These are phyloP conservation scores for Penicillium antarcticum DNA, from an alignment of 495 filamentous ascomycete species.

Conservation along the genomic window DNA sequence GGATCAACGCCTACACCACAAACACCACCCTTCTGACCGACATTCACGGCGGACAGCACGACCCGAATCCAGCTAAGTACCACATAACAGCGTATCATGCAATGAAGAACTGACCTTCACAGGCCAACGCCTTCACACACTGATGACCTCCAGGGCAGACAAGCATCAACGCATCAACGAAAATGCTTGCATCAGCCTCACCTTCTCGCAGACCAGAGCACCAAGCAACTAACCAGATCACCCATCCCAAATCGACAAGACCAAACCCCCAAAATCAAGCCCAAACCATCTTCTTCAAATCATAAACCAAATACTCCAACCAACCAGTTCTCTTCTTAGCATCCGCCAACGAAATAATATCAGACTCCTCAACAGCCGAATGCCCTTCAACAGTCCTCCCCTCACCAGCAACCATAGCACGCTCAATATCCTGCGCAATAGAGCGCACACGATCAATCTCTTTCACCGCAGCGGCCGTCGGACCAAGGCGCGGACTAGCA, in stretches of 20 bases:
- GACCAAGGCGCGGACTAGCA: conserved; percentile 25
- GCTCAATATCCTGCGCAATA: conserved; percentile 61
- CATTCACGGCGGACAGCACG: no score
- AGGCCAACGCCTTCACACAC: no score
- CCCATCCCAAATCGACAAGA: no score
- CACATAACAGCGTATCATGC: no score
- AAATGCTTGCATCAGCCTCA: no score
- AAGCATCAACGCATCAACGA: no score
- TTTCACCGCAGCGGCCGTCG: conserved; percentile 40
- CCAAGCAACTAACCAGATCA: neutral
- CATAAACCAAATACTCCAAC: conserved; percentile 80
- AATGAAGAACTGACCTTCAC: no score
- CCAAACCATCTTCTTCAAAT: conserved; percentile 90
- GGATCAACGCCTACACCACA: no score
- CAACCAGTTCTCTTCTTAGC: conserved; percentile 85
- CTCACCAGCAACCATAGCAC: conserved; percentile 34
- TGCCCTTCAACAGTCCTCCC: conserved; percentile 13
- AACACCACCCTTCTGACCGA: no score
- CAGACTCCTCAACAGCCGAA: conserved; percentile 58
- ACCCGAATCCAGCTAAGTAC: no score
- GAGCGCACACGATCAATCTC: conserved; percentile 68
- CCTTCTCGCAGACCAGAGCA: no score
- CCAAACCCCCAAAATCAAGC: conserved; percentile 46
- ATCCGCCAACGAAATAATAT: conserved; percentile 78
- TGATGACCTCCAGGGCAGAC: no score